A percentile compares a stretch with the other conserved stretches of the same genome.
Conservation (phyloP, 805 yeast species). For the Wickerhamiella kurtzmanii region DNA sequence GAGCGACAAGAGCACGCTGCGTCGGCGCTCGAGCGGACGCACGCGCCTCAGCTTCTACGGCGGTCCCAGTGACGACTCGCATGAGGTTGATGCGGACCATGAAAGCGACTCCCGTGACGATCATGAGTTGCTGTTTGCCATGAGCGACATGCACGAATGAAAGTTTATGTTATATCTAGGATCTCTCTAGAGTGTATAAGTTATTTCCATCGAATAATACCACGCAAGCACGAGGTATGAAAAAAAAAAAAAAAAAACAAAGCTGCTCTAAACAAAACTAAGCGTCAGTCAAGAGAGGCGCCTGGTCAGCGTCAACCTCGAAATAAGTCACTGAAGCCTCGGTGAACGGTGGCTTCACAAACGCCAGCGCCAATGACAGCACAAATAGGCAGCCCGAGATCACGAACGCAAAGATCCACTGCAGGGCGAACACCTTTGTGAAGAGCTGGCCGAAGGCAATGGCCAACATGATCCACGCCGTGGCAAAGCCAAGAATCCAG, state of each 20-base stretch:
- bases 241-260: not conserved
- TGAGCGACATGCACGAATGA: slow-evolving; percentile 19
- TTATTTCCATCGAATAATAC: not conserved
- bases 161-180: not conserved
- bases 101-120: slow-evolving; percentile 8
- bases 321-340: slow-evolving; percentile 7
- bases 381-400: slow-evolving; percentile 47
- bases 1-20: slow-evolving; percentile 1
- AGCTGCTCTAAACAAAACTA: not conserved
- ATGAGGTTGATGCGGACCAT: slow-evolving; percentile 8
- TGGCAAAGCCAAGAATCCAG: slow-evolving; percentile 53
- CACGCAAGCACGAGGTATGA: not conserved
- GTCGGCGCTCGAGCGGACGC: slow-evolving; percentile 12
- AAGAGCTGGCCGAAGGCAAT: slow-evolving; percentile 59
- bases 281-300: slow-evolving; percentile 17
- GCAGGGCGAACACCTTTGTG: slow-evolving; percentile 58
- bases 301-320: slow-evolving; percentile 11
- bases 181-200: not conserved
- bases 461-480: slow-evolving; percentile 47
- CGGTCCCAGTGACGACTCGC: slow-evolving; percentile 1
- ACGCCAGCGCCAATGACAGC: slow-evolving; percentile 33
- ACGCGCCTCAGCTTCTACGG: slow-evolving; percentile 17
- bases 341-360: slow-evolving; percentile 12
- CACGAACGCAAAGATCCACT: slow-evolving; percentile 72
- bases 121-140: slow-evolving; percentile 18